Percentiles rank a stretch among this genome's conserved stretches.
Conservation (phyloP, 2,329 filamentous ascomycete species). For the Beauveria asiatica region DNA sequence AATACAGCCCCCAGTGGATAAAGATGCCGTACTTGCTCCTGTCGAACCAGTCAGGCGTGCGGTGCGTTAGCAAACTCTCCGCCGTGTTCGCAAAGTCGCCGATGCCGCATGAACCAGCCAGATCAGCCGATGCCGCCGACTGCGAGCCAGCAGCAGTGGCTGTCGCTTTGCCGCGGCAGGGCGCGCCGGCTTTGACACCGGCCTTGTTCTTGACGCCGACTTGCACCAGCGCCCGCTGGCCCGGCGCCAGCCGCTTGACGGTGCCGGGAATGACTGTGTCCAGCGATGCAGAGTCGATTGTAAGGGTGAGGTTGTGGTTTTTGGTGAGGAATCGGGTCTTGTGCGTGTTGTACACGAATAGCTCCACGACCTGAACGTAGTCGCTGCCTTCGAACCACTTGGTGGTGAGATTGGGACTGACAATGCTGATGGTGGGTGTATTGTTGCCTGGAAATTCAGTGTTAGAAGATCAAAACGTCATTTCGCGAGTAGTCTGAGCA, state of each 20-base stretch:
- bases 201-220: conserved; percentile 13
- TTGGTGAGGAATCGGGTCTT: conserved; percentile 2
- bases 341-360: conserved; percentile 11
- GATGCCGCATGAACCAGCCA: conserved; percentile 3
- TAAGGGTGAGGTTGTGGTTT: conserved; percentile 2
- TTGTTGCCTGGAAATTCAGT: background rate
- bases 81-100: background rate
- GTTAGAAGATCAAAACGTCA: too few species aligned
- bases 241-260: conserved; percentile 11
- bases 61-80: conserved; percentile 27
- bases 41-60: conserved; percentile 45
- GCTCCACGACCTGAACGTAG: conserved; percentile 12
- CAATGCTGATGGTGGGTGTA: background rate
- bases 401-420: conserved; percentile 9
- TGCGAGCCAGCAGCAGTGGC: background rate
- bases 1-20: conserved; percentile 50
- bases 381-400: conserved; percentile 10
- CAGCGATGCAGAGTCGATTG: conserved; percentile 1
- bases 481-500: background rate
- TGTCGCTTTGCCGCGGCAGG: conserved; percentile 1
- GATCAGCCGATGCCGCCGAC: background rate
- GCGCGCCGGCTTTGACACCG: conserved; percentile 6
- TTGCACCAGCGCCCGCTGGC: conserved; percentile 9
- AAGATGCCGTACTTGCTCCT: conserved; percentile 52
- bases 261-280: conserved; percentile 9